Base-by-base conservation (phyloP, 345 rosid species). In the Gossypium stocksii region DNA sequence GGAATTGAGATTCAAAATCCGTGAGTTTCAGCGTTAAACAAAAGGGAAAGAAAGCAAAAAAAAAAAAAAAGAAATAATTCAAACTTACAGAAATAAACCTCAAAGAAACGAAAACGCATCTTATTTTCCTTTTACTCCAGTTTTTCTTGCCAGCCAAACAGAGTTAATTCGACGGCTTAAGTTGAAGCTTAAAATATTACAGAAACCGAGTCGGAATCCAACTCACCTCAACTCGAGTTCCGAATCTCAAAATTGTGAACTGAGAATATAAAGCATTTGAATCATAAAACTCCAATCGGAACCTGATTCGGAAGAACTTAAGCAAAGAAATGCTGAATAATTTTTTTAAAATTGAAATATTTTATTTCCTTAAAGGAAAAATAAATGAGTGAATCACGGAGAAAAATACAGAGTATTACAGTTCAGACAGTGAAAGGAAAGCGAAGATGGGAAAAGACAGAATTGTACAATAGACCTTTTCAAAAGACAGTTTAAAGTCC, bases 391-490 rank as follows among this genome's bases (percentile, higher is more conserved):
- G 58, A 45, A 41, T n/a, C 27, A n/a, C 41, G 22, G 62, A 66
- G 64, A 49, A 17, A 22, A 34, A 19, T 11, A 22, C 46, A 46
- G 17, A 8, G 63, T 13, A 17, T 11, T 65, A 64, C 53, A 10
- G 72, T 22, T 41, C 23, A 34, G 16, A 3, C 11, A 25, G 69
- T 27, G 62, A 63, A 62, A 7, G 57, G 23, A 2, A 34, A 12
- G 57, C 6, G 43, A 38, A 3, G 25, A 29, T 1, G 9, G n/a
- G 74, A 29, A 2, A 22, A 10, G 48, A 53, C 61, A 43, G 34
- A 71, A 74, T 65, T 81, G 78, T 81, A 81, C 38, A 20, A 2
- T 59, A 81, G 20, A 22, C 5, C 46, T 57, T 38, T 25, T 1
- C 22, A 13, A 64, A 19, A 14, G 13, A 20, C 2, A 38, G 60